Conservation (phyloP, 2,329 filamentous ascomycete species). For the Lasiodiplodia hormozganensis region DNA sequence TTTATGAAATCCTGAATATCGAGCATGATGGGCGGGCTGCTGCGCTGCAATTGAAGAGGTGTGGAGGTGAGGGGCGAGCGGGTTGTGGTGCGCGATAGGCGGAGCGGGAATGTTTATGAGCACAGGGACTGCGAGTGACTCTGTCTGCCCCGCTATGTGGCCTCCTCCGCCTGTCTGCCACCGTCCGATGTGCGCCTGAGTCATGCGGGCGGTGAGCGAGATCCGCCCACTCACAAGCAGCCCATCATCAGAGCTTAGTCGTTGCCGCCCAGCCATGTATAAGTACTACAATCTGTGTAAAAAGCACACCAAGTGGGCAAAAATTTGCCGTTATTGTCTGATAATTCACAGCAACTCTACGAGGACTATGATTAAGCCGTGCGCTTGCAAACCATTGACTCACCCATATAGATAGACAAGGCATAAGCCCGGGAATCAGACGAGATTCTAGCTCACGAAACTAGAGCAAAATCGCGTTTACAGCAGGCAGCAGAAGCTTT, state of each 20-base stretch:
- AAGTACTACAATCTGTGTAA: background rate
- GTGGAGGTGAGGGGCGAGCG: background rate
- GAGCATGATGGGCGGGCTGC: constrained; percentile 40
- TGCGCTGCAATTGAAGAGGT: constrained; percentile 5
- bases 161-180: constrained; percentile 9
- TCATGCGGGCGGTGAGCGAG: constrained; percentile 28
- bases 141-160: constrained; percentile 29
- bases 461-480: background rate
- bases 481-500: background rate
- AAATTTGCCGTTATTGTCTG: background rate
- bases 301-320: background rate
- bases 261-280: background rate
- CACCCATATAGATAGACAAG: background rate
- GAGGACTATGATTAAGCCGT: background rate
- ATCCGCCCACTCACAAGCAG: background rate
- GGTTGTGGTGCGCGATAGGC: constrained; percentile 7
- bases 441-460: background rate
- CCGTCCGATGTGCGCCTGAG: constrained; percentile 14
- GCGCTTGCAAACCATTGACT: background rate
- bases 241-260: background rate
- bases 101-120: constrained; percentile 24
- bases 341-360: too few species aligned
- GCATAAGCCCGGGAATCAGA: background rate
- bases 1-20: constrained; percentile 62
- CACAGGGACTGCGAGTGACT: constrained; percentile 7